Evolutionary conservation across 352 stramenopile genomes (phyloP).

Genomic region (Phytophthora palmivora): DNA sequence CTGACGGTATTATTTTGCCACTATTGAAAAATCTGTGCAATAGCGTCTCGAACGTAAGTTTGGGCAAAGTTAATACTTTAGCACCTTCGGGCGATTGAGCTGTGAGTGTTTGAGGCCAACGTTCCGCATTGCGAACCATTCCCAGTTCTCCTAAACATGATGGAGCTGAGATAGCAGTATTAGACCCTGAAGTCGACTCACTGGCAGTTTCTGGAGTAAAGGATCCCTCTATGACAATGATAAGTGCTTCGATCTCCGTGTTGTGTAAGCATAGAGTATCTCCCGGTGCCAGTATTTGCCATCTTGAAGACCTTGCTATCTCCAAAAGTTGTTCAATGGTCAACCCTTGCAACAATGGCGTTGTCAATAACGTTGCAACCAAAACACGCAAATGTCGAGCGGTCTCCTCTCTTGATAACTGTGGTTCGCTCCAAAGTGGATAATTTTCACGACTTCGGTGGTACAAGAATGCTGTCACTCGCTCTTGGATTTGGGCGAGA

Average conservation of each 20-base stretch:
- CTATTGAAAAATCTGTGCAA: conserved; percentile 51
- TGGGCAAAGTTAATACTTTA: conserved; percentile 41
- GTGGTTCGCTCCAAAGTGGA: conserved; percentile 61
- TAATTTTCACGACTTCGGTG: conserved; percentile 63
- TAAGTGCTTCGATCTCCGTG: conserved; percentile 42
- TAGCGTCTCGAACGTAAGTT: conserved; percentile 47
- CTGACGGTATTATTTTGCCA: conserved; percentile 33
- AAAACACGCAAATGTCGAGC: conserved; percentile 45
- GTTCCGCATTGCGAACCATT: conserved; percentile 50
- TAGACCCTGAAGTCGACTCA: conserved; percentile 1
- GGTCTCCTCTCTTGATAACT: conserved; percentile 60
- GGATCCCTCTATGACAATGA: conserved; percentile 58
- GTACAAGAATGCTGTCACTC: conserved; percentile 63
- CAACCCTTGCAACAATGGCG: conserved; percentile 42
- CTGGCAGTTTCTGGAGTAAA: background rate
- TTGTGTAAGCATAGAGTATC: conserved; percentile 34
- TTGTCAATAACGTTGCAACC: conserved; percentile 39
- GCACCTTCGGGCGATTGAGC: conserved; percentile 20
- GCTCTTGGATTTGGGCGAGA: conserved; percentile 56
- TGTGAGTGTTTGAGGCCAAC: conserved; percentile 47
- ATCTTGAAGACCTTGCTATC: conserved; percentile 45
- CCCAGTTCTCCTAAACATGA: conserved; percentile 53
- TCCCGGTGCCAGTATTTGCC: conserved; percentile 35
- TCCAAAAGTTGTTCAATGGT: conserved; percentile 67
- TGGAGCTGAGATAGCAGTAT: conserved; percentile 12